Conservation (phyloP, 2,329 filamentous ascomycete genomes). For the Pestalotiopsis sp. region DNA sequence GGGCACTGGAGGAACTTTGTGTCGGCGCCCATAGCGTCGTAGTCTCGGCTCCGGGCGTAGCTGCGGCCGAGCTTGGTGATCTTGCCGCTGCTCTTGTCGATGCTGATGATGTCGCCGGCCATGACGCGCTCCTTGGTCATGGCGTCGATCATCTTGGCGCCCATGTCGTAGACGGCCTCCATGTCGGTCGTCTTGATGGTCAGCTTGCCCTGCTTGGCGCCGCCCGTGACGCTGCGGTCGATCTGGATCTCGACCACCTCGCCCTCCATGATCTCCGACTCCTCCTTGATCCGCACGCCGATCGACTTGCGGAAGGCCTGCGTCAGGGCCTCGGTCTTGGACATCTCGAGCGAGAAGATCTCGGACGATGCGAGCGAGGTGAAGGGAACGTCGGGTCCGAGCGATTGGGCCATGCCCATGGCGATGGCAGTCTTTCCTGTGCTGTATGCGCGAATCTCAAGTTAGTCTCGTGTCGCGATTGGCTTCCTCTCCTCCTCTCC, state of each 20-base stretch:
- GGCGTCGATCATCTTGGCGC: conserved; percentile 98
- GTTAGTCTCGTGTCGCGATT: not conserved
- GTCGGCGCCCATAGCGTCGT: conserved; percentile 98
- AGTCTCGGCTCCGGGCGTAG: conserved; percentile 92
- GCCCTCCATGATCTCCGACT: conserved; percentile 98
- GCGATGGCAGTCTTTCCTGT: conserved; percentile 98
- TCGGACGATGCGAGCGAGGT: conserved; percentile 95
- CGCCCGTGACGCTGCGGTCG: conserved; percentile 92
- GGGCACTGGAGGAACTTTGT: conserved; percentile 98
- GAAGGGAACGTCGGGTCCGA: conserved; percentile 93
- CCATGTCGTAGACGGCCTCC: conserved; percentile 99
- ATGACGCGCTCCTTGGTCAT: conserved; percentile 99
- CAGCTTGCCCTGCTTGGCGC: conserved; percentile 97
- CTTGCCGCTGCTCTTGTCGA: conserved; percentile 97
- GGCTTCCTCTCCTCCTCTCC: no score
- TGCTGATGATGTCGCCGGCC: conserved; percentile 97
- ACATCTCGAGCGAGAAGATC: conserved; percentile 99
- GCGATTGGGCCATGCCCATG: conserved; percentile 97
- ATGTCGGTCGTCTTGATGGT: conserved; percentile 99
- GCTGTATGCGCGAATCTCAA: conserved; percentile 44
- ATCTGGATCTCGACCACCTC: conserved; percentile 99
- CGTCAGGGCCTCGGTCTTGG: conserved; percentile 96
- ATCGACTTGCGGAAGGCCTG: conserved; percentile 99
- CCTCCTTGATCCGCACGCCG: conserved; percentile 96
- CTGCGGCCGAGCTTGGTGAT: conserved; percentile 96